Evolutionary conservation across 1,284 basidiomycete species (phyloP), one percentile per base, ranked within the genome.

Genomic region (Porogramme epimiltina): DNA sequence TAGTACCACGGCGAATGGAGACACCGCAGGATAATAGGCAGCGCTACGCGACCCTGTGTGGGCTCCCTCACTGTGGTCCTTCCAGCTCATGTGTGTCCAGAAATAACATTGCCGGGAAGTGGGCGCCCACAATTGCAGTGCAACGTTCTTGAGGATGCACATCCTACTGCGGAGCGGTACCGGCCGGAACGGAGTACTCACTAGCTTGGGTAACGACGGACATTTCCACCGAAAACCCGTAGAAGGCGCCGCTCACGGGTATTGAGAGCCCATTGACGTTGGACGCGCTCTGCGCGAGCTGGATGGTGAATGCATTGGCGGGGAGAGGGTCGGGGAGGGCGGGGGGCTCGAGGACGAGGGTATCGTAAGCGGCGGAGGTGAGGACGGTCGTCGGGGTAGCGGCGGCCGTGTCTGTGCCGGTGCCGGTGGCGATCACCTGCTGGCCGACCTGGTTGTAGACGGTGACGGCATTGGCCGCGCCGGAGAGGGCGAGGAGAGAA

Each of bases 191-290:
- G 69, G 33, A 15, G 22, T 40, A 81, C 84, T 68, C 66, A 85
- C 83, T 68, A 47, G 87, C 72, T 70, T 82, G 79, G 51, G 79
- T 79, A 1, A 79, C 80, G 15, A 90, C 84, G 22, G 84, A 87
- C 74, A 89, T 78, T 67, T 90, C 88, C 46, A 91, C 74, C 1
- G 83, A 86, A 60, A 89, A 87, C 0, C 88, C 87, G 47, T 82
- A 73, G 61, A 89, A 89, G 31, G 80, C 76, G 10, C 85, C 85
- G 47, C 70, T 70, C 55, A 82, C 80, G 3, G 72, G 69, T 37
- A 86, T 84, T 1, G 79, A 82, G 4, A 80, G 66, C 0, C 73
- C 76, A n/a, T 39, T 45, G 55, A 45, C 62, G 59, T 39, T 59
- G 28, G 19, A 47, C 37, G 46, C 53, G 10, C 68, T 54, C 34